phyloP scores from a whole-genome alignment of 306 rosid species.

The Pterocarpus santalinus region DNA sequence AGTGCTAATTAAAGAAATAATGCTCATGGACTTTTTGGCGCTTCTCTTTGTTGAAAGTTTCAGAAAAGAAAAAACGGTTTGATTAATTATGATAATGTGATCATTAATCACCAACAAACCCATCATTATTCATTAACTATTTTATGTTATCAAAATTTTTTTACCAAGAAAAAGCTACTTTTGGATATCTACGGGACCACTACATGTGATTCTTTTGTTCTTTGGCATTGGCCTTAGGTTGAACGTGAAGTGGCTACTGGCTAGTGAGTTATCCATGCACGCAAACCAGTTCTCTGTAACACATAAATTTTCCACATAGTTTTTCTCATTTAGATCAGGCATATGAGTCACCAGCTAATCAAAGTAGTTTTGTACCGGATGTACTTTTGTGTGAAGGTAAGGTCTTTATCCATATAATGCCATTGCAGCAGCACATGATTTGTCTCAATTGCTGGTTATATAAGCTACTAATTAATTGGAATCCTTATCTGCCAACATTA shows the following conservation, averaged over 20 bases:
- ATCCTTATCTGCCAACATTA: conserved; percentile 37
- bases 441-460: conserved; percentile 32
- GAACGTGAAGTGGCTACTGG: conserved; percentile 4
- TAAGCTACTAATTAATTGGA: conserved; percentile 15
- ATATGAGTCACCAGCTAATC: conserved; percentile 2
- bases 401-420: neutral
- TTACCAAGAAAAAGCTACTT: neutral
- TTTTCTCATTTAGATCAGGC: neutral
- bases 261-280: conserved; percentile 33
- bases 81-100: conserved; percentile 13
- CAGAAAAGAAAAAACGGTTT: neutral
- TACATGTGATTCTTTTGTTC: conserved; percentile 17
- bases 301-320: neutral
- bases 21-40: conserved; percentile 39
- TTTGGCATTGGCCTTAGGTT: conserved; percentile 18
- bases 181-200: neutral
- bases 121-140: neutral
- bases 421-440: conserved; percentile 39
- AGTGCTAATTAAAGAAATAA: conserved; percentile 33
- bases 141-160: neutral
- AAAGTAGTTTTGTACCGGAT: conserved; percentile 15
- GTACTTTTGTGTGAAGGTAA: neutral
- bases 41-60: conserved; percentile 14
- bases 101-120: conserved; percentile 20
- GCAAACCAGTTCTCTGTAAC: neutral